phyloP scores from a whole-genome alignment of 2,329 filamentous ascomycete genomes.

The Aspergillus clavatus region DNA sequence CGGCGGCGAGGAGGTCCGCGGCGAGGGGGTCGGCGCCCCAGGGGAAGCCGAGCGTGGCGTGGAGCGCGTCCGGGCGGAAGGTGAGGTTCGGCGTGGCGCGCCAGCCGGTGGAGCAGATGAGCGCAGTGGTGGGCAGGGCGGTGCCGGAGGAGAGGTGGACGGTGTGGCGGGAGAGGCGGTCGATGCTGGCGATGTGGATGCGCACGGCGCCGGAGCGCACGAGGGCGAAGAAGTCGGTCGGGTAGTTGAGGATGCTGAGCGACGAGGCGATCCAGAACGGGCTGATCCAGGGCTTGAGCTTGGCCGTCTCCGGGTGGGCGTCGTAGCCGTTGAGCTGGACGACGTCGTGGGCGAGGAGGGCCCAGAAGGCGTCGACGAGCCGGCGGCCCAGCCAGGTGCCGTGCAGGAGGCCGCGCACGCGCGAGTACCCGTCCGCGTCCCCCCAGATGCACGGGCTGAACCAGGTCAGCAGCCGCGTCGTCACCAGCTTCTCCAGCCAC shows the following conservation, averaged over 20 bases:
- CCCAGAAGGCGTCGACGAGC: conserved; percentile 51
- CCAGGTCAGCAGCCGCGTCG: conserved; percentile 65
- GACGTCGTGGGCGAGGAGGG: conserved; percentile 46
- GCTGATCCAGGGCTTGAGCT: conserved; percentile 44
- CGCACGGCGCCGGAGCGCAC: conserved; percentile 51
- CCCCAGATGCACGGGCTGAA: conserved; percentile 73
- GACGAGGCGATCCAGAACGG: conserved; percentile 53
- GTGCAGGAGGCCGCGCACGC: conserved; percentile 47
- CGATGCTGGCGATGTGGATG: conserved; percentile 54
- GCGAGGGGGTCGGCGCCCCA: conserved; percentile 32
- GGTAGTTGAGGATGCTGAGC: conserved; percentile 59
- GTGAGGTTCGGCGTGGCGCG: conserved; percentile 45
- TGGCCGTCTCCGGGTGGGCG: conserved; percentile 40
- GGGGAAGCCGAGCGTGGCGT: conserved; percentile 47
- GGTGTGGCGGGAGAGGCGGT: conserved; percentile 40
- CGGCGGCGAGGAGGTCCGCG: conserved; percentile 34
- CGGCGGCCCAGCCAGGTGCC: conserved; percentile 49
- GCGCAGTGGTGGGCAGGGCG: conserved; percentile 44
- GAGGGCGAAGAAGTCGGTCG: conserved; percentile 53
- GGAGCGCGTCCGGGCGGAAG: conserved; percentile 44
- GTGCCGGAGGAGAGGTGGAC: conserved; percentile 48
- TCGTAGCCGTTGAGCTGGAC: conserved; percentile 45
- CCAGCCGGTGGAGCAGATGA: conserved; percentile 58
- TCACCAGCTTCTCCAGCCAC: conserved; percentile 63
- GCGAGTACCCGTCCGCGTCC: conserved; percentile 53